Conservation (phyloP, 768 basidiomycete genomes). For the Leccinum sublutescens region DNA sequence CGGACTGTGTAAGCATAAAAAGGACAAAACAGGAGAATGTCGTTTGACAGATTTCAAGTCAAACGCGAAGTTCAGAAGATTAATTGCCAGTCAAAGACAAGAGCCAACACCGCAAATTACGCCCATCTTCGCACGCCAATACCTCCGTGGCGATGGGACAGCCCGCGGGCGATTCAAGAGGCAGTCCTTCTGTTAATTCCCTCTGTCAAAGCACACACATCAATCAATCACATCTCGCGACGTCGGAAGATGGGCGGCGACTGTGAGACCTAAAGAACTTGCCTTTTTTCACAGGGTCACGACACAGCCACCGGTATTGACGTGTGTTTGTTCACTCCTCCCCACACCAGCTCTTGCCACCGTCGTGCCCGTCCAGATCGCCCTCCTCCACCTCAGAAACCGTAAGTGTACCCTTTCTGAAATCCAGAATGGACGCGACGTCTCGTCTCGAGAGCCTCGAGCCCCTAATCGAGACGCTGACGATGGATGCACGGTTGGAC, state of each 20-base stretch:
- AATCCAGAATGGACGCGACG: neutral
- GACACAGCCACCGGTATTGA: slow-evolving; percentile 29
- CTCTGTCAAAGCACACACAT: neutral
- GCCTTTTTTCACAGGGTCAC: neutral
- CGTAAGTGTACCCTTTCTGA: slow-evolving; percentile 43
- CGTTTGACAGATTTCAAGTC: neutral
- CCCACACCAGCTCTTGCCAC: neutral
- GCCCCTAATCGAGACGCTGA: neutral
- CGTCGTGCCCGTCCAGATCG: slow-evolving; percentile 28
- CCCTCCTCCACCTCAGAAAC: slow-evolving; percentile 50
- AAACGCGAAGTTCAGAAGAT: slow-evolving; percentile 1
- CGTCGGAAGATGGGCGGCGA: neutral
- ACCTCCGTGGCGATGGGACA: neutral
- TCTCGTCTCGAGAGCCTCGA: neutral
- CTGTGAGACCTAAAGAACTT: neutral
- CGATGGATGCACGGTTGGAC: slow-evolving; percentile 25
- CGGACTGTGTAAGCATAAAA: slow-evolving; percentile 56
- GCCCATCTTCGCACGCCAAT: slow-evolving; percentile 15
- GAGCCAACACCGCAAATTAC: slow-evolving; percentile 2
- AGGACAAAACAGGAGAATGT: neutral
- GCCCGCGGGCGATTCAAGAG: neutral
- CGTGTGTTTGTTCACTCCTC: slow-evolving; percentile 21
- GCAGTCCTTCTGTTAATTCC: neutral
- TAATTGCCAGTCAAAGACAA: neutral
- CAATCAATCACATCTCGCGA: neutral